phyloP scores from a whole-genome alignment of 805 yeast species.

The Zygosaccharomyces gambellarensis region DNA sequence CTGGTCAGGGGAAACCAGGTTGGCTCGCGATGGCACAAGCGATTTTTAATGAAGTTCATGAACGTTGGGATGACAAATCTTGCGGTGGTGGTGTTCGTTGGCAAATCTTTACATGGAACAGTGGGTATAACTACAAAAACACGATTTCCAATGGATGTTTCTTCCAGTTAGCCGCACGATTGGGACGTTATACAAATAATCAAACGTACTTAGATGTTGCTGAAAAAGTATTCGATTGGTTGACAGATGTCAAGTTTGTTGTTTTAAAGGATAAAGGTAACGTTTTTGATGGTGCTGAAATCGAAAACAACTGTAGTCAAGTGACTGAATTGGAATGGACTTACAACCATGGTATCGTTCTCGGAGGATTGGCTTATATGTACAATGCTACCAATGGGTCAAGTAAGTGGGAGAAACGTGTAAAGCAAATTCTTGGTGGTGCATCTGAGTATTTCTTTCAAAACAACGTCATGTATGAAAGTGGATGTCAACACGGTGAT shows the following conservation, averaged over 20 bases:
- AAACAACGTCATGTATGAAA: slow-evolving; percentile 52
- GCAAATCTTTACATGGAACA: slow-evolving; percentile 59
- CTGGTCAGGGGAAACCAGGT: slow-evolving; percentile 39
- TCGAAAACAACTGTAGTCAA: slow-evolving; percentile 56
- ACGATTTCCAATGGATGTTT: slow-evolving; percentile 61
- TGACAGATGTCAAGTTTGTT: slow-evolving; percentile 45
- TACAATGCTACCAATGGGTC: slow-evolving; percentile 55
- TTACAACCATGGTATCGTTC: slow-evolving; percentile 62
- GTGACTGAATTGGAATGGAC: slow-evolving; percentile 55
- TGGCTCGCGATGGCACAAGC: slow-evolving; percentile 59
- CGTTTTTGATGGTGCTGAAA: slow-evolving; percentile 72
- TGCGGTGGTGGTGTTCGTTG: slow-evolving; percentile 67
- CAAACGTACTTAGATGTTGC: slow-evolving; percentile 48
- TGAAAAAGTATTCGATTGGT: slow-evolving; percentile 55
- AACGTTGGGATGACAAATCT: slow-evolving; percentile 51
- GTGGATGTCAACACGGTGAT: slow-evolving; percentile 46
- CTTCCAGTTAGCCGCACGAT: slow-evolving; percentile 58
- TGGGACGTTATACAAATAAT: slow-evolving; percentile 55
- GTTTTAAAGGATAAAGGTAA: slow-evolving; percentile 47
- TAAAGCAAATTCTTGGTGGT: slow-evolving; percentile 42
- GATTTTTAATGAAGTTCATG: slow-evolving; percentile 49
- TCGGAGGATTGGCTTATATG: slow-evolving; percentile 67
- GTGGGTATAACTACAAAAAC: slow-evolving; percentile 61
- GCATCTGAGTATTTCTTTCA: slow-evolving; percentile 47
- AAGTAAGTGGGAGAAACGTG: slow-evolving; percentile 46